These are phyloP conservation scores for Aspergillus diversus DNA, from an alignment of 495 filamentous ascomycete species.

Conservation along the genomic window DNA sequence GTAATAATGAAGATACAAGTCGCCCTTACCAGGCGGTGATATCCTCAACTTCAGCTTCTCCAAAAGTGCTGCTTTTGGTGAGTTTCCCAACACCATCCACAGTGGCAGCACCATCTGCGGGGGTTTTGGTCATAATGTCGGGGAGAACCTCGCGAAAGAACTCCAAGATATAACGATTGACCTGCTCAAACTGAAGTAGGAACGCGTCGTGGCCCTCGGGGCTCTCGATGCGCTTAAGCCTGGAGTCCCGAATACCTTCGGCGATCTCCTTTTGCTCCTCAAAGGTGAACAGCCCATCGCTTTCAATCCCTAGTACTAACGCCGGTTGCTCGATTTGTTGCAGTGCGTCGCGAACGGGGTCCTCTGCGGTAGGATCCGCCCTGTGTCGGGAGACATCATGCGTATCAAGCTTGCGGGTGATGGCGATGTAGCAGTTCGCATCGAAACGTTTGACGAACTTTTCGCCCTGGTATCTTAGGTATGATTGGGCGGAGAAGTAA, in stretches of 20 bases:
- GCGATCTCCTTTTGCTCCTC: constrained; percentile 93
- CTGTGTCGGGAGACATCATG: constrained; percentile 87
- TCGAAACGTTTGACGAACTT: constrained; percentile 98
- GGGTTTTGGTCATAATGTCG: constrained; percentile 76
- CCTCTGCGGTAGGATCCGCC: constrained; percentile 40
- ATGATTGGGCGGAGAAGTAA: constrained; percentile 96
- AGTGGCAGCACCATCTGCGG: constrained; percentile 40
- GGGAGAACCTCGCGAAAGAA: constrained; percentile 84
- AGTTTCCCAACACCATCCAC: constrained; percentile 49
- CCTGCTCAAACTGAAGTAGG: constrained; percentile 94
- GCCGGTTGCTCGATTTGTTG: constrained; percentile 82
- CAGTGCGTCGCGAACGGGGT: constrained; percentile 72
- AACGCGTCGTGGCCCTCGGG: constrained; percentile 97
- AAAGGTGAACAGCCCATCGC: constrained; percentile 94
- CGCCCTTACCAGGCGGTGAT: constrained; percentile 86
- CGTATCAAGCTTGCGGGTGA: constrained; percentile 98
- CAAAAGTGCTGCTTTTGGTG: constrained; percentile 85
- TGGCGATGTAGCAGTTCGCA: constrained; percentile 98
- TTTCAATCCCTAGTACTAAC: constrained; percentile 89
- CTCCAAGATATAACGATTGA: constrained; percentile 81
- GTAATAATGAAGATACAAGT: constrained; percentile 3
- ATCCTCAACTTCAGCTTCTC: constrained; percentile 94
- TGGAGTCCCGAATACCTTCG: constrained; percentile 74
- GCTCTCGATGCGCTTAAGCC: constrained; percentile 83
- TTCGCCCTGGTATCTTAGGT: constrained; percentile 94